Conservation (phyloP, 768 basidiomycete species). For the Hygrophorus pudorinus region DNA sequence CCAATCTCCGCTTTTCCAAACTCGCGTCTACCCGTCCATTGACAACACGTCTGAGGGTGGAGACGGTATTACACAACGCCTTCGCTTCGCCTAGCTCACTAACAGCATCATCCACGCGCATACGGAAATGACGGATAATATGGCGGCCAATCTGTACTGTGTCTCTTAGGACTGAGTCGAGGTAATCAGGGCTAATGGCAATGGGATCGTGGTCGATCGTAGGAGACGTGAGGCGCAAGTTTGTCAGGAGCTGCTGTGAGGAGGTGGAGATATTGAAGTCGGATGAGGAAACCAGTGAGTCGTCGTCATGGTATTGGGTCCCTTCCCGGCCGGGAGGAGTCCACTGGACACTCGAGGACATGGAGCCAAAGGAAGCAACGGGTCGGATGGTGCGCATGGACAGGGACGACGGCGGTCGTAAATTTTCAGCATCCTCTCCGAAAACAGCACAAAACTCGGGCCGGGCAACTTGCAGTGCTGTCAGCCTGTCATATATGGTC, state of each 20-base stretch:
- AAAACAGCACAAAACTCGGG: slow-evolving; percentile 59
- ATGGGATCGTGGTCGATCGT: slow-evolving; percentile 28
- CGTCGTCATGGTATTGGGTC: slow-evolving; percentile 17
- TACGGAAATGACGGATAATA: slow-evolving; percentile 41
- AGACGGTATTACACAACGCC: slow-evolving; percentile 32
- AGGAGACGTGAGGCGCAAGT: slow-evolving; percentile 41
- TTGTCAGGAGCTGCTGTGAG: slow-evolving; percentile 40
- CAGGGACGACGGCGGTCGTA: slow-evolving; percentile 42
- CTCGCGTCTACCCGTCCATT: slow-evolving; percentile 35
- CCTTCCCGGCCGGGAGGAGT: slow-evolving; percentile 11
- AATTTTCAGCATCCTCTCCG: slow-evolving; percentile 34
- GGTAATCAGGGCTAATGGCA: slow-evolving; percentile 27
- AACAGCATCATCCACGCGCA: slow-evolving; percentile 39
- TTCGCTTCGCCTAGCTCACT: slow-evolving; percentile 41
- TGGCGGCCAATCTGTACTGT: slow-evolving; percentile 34
- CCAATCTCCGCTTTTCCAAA: slow-evolving; percentile 25
- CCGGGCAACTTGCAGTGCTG: slow-evolving; percentile 57
- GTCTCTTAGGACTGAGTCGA: slow-evolving; percentile 39
- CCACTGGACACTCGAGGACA: slow-evolving; percentile 36
- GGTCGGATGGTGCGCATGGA: slow-evolving; percentile 48
- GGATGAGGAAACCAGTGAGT: slow-evolving; percentile 26
- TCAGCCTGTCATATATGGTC: slow-evolving; percentile 39
- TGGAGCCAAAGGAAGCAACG: slow-evolving; percentile 36
- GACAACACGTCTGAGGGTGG: slow-evolving; percentile 33
- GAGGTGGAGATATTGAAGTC: slow-evolving; percentile 37